Base-by-base conservation (phyloP, 2,329 filamentous ascomycete species). In the Trematosphaeria pertusa region DNA sequence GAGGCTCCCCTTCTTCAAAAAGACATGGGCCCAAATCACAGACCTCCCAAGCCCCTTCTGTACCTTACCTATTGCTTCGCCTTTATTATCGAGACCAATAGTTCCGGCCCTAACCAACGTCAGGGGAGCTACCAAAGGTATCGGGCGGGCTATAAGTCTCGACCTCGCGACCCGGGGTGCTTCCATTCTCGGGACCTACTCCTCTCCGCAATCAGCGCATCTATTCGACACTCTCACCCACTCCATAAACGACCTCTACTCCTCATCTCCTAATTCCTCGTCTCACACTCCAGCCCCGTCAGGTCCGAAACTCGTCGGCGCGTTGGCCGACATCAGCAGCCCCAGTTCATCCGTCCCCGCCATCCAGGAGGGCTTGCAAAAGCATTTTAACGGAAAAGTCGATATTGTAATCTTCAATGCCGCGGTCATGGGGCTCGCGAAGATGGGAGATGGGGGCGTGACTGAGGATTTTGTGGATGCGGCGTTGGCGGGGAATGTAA, bases 61-160 rank as follows among this genome's bases (percentile, higher is more conserved):
- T n/a, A n/a, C n/a, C n/a, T n/a, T n/a, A n/a, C n/a, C n/a, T n/a
- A n/a, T n/a, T n/a, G n/a, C n/a, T n/a, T n/a, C n/a, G n/a, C n/a
- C n/a, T n/a, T n/a, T n/a, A n/a, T n/a, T n/a, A n/a, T n/a, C n/a
- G n/a, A n/a, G n/a, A n/a, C n/a, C n/a, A n/a, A n/a, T n/a, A n/a
- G n/a, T n/a, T n/a, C n/a, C n/a, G n/a, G n/a, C n/a, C n/a, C n/a
- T n/a, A n/a, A n/a, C n/a, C n/a, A n/a, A n/a, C n/a, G n/a, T n/a
- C 41, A 63, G 58, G 9, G 62, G 60, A 5, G 62, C 61, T 28
- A 61, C 54, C 17, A 58, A 58, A 53, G 62, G 62, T 18, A 66
- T 62, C 26, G 61, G 62, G 11, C 54, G 58, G 5, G 58, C 59
- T 15, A 66, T 66, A 12, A 45, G 45, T 21, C 46, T 64, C 43